These are phyloP conservation scores for Fusarium musae DNA, from an alignment of 2,329 filamentous ascomycete genomes.

Conservation along the genomic window DNA sequence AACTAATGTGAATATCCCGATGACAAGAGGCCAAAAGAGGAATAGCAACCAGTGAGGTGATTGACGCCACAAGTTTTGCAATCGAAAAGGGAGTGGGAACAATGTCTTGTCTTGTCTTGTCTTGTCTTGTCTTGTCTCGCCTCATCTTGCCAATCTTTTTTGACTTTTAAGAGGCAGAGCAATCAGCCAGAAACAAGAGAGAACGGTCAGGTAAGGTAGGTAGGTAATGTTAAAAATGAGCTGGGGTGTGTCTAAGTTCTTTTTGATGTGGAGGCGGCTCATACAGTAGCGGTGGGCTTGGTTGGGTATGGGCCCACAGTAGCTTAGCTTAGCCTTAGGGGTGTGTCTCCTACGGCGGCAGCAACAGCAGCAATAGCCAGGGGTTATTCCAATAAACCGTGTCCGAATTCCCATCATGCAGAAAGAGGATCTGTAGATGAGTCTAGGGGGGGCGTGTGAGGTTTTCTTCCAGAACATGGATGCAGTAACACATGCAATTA, in stretches of 20 bases:
- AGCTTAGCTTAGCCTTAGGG: constrained; percentile 25
- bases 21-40: constrained; percentile 16
- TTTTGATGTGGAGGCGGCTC: constrained; percentile 15
- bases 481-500: constrained; percentile 25
- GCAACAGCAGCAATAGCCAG: constrained; percentile 10
- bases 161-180: constrained; percentile 5
- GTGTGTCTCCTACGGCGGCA: not conserved
- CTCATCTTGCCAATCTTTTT: constrained; percentile 23
- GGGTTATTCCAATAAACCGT: constrained; percentile 37
- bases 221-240: not conserved
- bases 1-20: constrained; percentile 30
- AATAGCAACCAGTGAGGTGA: constrained; percentile 42
- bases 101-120: constrained; percentile 5
- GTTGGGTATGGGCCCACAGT: constrained; percentile 6
- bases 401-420: constrained; percentile 22
- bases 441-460: constrained; percentile 14
- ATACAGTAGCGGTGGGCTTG: constrained; percentile 9
- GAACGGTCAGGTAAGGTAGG: not conserved
- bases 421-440: constrained; percentile 5
- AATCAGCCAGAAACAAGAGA: not conserved
- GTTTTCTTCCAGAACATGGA: constrained; percentile 24
- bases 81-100: constrained; percentile 34
- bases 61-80: constrained; percentile 44
- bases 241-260: constrained; percentile 16
- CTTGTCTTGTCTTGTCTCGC: not conserved